A percentile compares a stretch with the other conserved stretches of the same genome.
Evolutionary conservation across 2,329 filamentous ascomycete genomes (phyloP).

Genomic region (Paracoccidioides brasiliensis): DNA sequence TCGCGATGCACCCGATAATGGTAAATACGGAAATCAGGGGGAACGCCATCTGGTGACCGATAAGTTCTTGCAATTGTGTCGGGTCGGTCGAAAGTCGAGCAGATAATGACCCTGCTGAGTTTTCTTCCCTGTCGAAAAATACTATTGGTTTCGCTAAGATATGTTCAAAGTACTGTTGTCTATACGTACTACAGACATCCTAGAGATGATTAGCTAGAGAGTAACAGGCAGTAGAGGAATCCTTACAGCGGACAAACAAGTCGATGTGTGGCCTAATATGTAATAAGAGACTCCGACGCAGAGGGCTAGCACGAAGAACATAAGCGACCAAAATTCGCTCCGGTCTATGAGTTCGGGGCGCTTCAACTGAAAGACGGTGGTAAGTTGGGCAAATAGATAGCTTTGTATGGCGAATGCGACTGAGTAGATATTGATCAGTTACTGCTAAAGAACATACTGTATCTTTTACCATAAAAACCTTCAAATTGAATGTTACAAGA

Average conservation of each 20-base stretch:
- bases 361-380: slow-evolving; percentile 35
- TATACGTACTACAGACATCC: slow-evolving; percentile 25
- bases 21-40: slow-evolving; percentile 53
- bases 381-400: slow-evolving; percentile 36
- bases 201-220: slow-evolving; percentile 20
- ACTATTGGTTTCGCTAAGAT: slow-evolving; percentile 32
- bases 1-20: slow-evolving; percentile 49
- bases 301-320: slow-evolving; percentile 44
- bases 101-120: slow-evolving; percentile 37
- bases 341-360: slow-evolving; percentile 26
- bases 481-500: not conserved
- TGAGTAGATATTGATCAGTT: slow-evolving; percentile 2
- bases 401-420: slow-evolving; percentile 25
- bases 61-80: slow-evolving; percentile 38
- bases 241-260: slow-evolving; percentile 34
- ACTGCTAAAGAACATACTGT: not conserved
- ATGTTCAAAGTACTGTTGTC: slow-evolving; percentile 34
- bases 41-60: slow-evolving; percentile 35
- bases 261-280: slow-evolving; percentile 33
- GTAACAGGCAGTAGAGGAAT: slow-evolving; percentile 6
- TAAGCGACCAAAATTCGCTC: slow-evolving; percentile 41
- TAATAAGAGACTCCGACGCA: slow-evolving; percentile 34
- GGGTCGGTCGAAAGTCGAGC: slow-evolving; percentile 37
- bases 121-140: slow-evolving; percentile 34
- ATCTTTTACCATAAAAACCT: not conserved